A percentile compares a stretch with the other conserved stretches of the same genome.
Conservation (phyloP, 2,329 filamentous ascomycete species). For the Cordyceps fumosorosea region DNA sequence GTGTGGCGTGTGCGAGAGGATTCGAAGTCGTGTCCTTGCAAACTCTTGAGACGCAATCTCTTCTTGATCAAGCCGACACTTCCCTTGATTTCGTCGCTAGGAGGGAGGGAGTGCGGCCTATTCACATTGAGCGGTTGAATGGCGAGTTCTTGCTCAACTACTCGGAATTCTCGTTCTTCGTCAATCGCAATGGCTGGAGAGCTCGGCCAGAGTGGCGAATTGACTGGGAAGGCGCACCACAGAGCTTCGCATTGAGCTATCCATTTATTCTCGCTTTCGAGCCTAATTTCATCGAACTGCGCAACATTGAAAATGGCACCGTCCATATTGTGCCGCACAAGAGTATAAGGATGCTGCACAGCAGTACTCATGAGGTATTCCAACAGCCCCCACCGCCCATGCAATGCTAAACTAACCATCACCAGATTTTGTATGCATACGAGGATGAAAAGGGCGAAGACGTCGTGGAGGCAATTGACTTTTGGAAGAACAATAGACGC, state of each 20-base stretch:
- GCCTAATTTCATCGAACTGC: conserved; percentile 92
- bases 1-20: conserved; percentile 88
- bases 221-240: conserved; percentile 91
- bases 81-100: conserved; percentile 94
- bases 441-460: conserved; percentile 94
- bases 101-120: conserved; percentile 87
- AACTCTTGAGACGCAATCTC: conserved; percentile 94
- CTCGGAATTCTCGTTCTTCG: conserved; percentile 98
- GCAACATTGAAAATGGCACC: conserved; percentile 88
- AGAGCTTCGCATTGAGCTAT: conserved; percentile 88
- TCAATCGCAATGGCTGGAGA: conserved; percentile 97
- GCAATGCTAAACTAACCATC: conserved; percentile 13
- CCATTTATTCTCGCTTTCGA: conserved; percentile 98
- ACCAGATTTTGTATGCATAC: conserved; percentile 93
- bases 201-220: conserved; percentile 95
- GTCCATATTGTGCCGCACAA: conserved; percentile 95
- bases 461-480: conserved; percentile 89
- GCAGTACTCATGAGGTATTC: conserved; percentile 85
- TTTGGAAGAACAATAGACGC: conserved; percentile 69
- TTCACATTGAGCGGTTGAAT: conserved; percentile 94
- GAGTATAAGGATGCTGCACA: conserved; percentile 96
- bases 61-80: conserved; percentile 95
- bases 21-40: conserved; percentile 97
- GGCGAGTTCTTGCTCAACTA: conserved; percentile 98
- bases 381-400: not conserved